A percentile compares a stretch with the other conserved stretches of the same genome.
Evolutionary conservation across 2,329 filamentous ascomycete genomes (phyloP).

Genomic region (Proliferodiscus dingleyae): DNA sequence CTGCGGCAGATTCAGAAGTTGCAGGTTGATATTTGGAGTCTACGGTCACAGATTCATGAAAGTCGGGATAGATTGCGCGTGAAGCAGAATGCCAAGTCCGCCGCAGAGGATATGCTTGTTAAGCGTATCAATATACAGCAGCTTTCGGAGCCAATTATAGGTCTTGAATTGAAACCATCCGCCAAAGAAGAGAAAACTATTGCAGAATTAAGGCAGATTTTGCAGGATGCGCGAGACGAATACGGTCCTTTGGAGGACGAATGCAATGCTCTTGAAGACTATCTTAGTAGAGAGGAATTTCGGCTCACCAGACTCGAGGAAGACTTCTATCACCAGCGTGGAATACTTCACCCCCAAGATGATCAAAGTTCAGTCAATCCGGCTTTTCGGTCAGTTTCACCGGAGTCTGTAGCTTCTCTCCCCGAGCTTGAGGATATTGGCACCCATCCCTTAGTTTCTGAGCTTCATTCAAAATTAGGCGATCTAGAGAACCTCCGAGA

Average conservation of each 20-base stretch:
- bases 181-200: conserved; percentile 1
- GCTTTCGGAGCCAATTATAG: neutral
- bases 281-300: conserved; percentile 12
- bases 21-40: conserved; percentile 6
- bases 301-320: conserved; percentile 10
- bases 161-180: neutral
- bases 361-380: neutral
- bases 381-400: neutral
- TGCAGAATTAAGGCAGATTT: conserved; percentile 7
- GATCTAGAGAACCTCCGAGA: conserved; percentile 19
- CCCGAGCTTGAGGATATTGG: conserved; percentile 3
- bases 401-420: neutral
- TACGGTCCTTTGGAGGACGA: conserved; percentile 23
- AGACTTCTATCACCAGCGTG: conserved; percentile 3
- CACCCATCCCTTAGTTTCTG: conserved; percentile 17
- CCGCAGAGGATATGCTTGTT: conserved; percentile 14
- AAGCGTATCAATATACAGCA: conserved; percentile 1
- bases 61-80: conserved; percentile 7
- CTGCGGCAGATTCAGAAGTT: neutral
- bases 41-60: conserved; percentile 12
- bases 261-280: conserved; percentile 17
- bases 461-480: conserved; percentile 15
- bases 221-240: conserved; percentile 13
- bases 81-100: conserved; percentile 9
- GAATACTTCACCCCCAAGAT: neutral